These are phyloP conservation scores for Oryza punctata DNA, from an alignment of 176 grass and related monocot species.

Conservation along the genomic window DNA sequence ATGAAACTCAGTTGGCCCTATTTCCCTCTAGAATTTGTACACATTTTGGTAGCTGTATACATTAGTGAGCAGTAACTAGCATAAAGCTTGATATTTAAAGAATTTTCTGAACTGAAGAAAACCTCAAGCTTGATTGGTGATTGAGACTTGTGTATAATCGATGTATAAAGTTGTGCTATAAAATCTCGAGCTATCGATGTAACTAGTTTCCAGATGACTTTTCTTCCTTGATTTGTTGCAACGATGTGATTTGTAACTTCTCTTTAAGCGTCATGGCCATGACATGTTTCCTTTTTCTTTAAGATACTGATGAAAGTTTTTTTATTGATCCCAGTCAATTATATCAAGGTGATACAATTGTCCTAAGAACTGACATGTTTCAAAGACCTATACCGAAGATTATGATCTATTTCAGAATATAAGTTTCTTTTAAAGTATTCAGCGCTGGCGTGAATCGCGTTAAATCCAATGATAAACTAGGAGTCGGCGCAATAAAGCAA, in stretches of 20 bases:
- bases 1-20: background rate
- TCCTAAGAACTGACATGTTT: too few species aligned
- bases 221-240: background rate
- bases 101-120: background rate
- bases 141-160: background rate
- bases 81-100: background rate
- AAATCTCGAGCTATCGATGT: background rate
- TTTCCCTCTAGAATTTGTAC: background rate
- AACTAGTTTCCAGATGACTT: background rate
- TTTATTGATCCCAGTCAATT: too few species aligned
- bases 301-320: too few species aligned
- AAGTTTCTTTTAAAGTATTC: background rate
- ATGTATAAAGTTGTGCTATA: background rate
- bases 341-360: too few species aligned
- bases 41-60: background rate
- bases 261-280: background rate
- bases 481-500: background rate
- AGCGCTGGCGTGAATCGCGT: background rate
- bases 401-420: background rate
- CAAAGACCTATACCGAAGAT: background rate
- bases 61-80: background rate
- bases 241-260: background rate
- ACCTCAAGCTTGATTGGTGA: background rate
- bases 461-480: conserved; percentile 24
- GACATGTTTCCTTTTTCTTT: background rate